Evolutionary conservation across 1,284 basidiomycete species (phyloP).

Genomic region (Pascua sp.): DNA sequence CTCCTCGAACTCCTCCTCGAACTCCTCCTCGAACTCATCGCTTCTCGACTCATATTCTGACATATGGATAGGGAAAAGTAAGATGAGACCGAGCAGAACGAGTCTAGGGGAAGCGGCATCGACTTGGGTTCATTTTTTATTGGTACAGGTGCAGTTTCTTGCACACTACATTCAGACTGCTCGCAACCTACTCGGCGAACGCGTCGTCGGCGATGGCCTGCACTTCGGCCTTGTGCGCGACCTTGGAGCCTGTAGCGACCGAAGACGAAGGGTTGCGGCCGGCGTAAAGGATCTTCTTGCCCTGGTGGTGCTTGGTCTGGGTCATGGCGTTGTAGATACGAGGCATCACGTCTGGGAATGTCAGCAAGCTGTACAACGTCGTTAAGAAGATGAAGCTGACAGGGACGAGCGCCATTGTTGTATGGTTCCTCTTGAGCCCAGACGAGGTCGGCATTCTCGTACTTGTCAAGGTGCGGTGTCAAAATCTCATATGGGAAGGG

Average conservation of each 20-base stretch:
- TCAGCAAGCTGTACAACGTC: not conserved
- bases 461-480: slow-evolving; percentile 86
- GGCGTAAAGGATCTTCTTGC: slow-evolving; percentile 80
- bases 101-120: too few relatives aligned
- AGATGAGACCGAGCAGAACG: too few relatives aligned
- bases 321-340: slow-evolving; percentile 72
- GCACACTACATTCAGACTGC: too few relatives aligned
- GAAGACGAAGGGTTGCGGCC: slow-evolving; percentile 83
- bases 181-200: slow-evolving; percentile 21
- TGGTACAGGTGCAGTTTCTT: too few relatives aligned
- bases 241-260: slow-evolving; percentile 54
- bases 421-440: slow-evolving; percentile 86
- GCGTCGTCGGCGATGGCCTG: slow-evolving; percentile 62
- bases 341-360: slow-evolving; percentile 63
- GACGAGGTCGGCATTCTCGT: slow-evolving; percentile 86
- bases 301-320: slow-evolving; percentile 83
- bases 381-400: slow-evolving; percentile 59
- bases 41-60: too few relatives aligned
- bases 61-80: too few relatives aligned
- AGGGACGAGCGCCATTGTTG: slow-evolving; percentile 90
- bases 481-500: slow-evolving; percentile 94
- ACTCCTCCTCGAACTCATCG: too few relatives aligned
- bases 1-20: too few relatives aligned
- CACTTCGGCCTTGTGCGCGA: slow-evolving; percentile 77
- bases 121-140: too few relatives aligned